Percentiles rank a stretch among this genome's conserved stretches.
These are phyloP conservation scores for Wickerhamiella sergipiensis DNA, from an alignment of 805 yeast species.

Conservation along the genomic window DNA sequence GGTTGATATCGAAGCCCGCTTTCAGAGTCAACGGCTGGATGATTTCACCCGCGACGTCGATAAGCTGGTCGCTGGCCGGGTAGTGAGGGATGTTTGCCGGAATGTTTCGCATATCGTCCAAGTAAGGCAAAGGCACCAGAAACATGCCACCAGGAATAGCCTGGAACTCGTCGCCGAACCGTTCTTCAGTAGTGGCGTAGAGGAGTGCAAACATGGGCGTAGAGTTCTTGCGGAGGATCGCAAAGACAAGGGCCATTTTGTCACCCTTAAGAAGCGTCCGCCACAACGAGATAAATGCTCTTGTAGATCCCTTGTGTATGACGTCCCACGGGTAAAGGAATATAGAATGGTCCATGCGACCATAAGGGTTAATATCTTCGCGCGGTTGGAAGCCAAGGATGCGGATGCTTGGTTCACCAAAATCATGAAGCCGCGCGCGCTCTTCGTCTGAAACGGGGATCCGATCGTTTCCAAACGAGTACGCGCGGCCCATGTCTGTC, in stretches of 20 bases:
- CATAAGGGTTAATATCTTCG: conserved; percentile 30
- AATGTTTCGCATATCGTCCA: conserved; percentile 56
- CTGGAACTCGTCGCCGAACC: conserved; percentile 10
- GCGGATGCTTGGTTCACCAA: conserved; percentile 37
- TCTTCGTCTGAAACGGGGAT: background rate
- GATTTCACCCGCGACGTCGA: conserved; percentile 20
- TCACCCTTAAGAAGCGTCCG: conserved; percentile 38
- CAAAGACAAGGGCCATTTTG: conserved; percentile 61
- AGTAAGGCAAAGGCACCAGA: conserved; percentile 53
- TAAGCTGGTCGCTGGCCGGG: conserved; percentile 18
- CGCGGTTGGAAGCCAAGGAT: conserved; percentile 47
- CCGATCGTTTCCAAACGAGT: conserved; percentile 28
- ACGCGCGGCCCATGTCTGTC: conserved; percentile 27
- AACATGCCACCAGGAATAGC: conserved; percentile 47
- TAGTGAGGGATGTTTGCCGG: conserved; percentile 31
- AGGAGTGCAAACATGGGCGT: conserved; percentile 49
- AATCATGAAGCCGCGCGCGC: background rate
- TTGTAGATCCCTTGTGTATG: conserved; percentile 44
- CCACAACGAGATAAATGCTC: conserved; percentile 55
- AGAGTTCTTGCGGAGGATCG: conserved; percentile 40
- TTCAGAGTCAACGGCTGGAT: conserved; percentile 31
- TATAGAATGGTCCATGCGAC: conserved; percentile 39
- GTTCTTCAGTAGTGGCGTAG: conserved; percentile 31
- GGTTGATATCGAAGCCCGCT: conserved; percentile 40
- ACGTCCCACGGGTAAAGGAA: conserved; percentile 60